These are phyloP conservation scores for Aureobasidium sp. DNA, from an alignment of 2,329 filamentous ascomycete genomes.

Conservation along the genomic window DNA sequence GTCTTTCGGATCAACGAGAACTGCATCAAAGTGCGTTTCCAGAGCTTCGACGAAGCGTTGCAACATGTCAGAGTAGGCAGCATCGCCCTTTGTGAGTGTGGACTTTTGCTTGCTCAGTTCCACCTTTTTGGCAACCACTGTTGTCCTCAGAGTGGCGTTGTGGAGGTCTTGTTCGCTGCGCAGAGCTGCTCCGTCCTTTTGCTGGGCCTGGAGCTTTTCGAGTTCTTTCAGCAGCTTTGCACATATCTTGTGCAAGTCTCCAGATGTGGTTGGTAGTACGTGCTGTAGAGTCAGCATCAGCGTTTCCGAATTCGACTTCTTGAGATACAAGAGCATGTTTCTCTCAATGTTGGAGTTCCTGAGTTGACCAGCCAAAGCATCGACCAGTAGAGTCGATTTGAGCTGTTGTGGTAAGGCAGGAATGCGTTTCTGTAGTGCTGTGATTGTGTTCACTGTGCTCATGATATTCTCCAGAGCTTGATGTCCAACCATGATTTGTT, in stretches of 20 bases:
- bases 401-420: constrained; percentile 31
- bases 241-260: constrained; percentile 26
- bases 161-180: constrained; percentile 70
- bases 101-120: constrained; percentile 70
- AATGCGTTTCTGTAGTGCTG: constrained; percentile 32
- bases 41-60: constrained; percentile 50
- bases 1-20: constrained; percentile 43
- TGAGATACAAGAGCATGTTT: constrained; percentile 51
- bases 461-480: constrained; percentile 36
- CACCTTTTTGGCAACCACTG: constrained; percentile 73
- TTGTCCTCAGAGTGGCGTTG: constrained; percentile 63
- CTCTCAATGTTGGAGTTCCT: constrained; percentile 44
- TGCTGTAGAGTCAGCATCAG: constrained; percentile 36
- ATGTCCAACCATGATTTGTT: constrained; percentile 21
- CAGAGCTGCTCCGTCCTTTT: constrained; percentile 36
- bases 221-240: constrained; percentile 26
- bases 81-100: constrained; percentile 62
- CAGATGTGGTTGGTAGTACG: constrained; percentile 7
- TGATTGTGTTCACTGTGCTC: constrained; percentile 30
- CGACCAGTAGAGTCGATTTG: constrained; percentile 51
- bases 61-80: constrained; percentile 60
- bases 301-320: constrained; percentile 52
- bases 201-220: constrained; percentile 20
- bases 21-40: constrained; percentile 39
- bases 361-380: constrained; percentile 53